Conservation (phyloP, 2,329 filamentous ascomycete genomes). For the Cordyceps farinosa region DNA sequence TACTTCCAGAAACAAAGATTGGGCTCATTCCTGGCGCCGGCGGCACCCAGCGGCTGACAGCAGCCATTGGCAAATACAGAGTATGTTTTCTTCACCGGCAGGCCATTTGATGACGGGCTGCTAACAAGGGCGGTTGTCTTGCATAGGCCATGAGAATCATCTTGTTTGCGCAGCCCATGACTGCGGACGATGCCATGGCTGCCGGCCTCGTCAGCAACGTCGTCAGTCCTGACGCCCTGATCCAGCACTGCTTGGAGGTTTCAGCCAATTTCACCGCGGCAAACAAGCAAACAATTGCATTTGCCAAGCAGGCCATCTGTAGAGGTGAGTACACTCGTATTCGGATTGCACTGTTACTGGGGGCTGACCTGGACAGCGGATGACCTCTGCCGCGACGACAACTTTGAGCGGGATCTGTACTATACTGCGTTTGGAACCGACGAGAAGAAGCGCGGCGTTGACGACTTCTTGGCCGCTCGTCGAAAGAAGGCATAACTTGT, state of each 20-base stretch:
- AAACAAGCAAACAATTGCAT: slow-evolving; percentile 7
- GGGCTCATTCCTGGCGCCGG: slow-evolving; percentile 28
- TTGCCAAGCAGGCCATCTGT: slow-evolving; percentile 16
- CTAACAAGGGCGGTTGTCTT: background rate
- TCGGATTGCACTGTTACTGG: background rate
- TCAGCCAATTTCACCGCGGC: slow-evolving; percentile 1
- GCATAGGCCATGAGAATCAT: slow-evolving; percentile 12
- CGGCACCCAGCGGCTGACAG: slow-evolving; percentile 26
- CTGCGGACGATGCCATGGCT: slow-evolving; percentile 8
- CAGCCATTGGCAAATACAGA: slow-evolving; percentile 26
- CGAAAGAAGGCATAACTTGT: background rate
- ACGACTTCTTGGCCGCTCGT: slow-evolving; percentile 11
- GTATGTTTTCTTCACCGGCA: slow-evolving; percentile 17
- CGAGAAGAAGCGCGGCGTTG: slow-evolving; percentile 9
- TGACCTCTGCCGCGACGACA: slow-evolving; percentile 13
- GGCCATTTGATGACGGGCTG: background rate
- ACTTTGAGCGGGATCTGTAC: slow-evolving; percentile 13
- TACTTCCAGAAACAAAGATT: slow-evolving; percentile 27
- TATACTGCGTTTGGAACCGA: slow-evolving; percentile 11
- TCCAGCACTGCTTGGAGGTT: background rate
- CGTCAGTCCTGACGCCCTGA: background rate
- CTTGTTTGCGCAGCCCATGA: slow-evolving; percentile 11
- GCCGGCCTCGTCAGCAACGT: slow-evolving; percentile 6
- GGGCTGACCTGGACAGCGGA: slow-evolving; percentile 9
- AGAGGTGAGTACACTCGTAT: slow-evolving; percentile 1